Percentiles rank a stretch among this genome's conserved stretches.
These are phyloP conservation scores for Phtheirospermum japonicum DNA, from an alignment of 257 asterid genomes.

Conservation along the genomic window DNA sequence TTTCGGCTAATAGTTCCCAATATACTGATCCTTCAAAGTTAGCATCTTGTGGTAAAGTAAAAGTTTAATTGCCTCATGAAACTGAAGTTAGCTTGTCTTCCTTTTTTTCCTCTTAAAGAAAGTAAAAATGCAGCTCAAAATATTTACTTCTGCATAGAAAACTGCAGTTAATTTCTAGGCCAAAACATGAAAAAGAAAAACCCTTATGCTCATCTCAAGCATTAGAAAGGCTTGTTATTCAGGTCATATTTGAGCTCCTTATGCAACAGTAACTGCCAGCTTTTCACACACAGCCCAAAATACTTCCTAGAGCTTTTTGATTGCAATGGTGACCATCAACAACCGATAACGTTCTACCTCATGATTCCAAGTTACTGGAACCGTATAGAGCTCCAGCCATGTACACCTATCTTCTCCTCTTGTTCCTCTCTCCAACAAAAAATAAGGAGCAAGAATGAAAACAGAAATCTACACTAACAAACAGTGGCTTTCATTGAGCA, in stretches of 20 bases:
- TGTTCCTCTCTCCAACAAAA: neutral
- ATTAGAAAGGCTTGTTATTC: neutral
- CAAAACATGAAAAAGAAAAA: neutral
- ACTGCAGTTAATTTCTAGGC: neutral
- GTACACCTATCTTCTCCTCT: neutral
- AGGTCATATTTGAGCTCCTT: neutral
- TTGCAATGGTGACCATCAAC: conserved; percentile 10
- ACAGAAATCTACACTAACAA: neutral
- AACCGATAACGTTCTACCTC: conserved; percentile 2
- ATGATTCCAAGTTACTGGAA: neutral
- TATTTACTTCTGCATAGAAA: neutral
- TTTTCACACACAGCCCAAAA: neutral
- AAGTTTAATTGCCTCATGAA: too few relatives aligned
- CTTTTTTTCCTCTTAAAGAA: neutral
- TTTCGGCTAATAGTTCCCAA: neutral
- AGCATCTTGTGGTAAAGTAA: neutral
- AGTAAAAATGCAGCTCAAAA: neutral
- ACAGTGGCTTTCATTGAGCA: conserved; percentile 1
- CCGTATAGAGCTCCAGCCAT: neutral
- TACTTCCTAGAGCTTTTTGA: conserved; percentile 5
- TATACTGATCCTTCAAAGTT: neutral
- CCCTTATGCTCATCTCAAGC: neutral
- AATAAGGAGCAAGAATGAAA: neutral
- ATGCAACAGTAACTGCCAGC: neutral
- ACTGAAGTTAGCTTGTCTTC: neutral